phyloP scores from a whole-genome alignment of 352 stramenopile species.

The Lagenidium sp. region DNA sequence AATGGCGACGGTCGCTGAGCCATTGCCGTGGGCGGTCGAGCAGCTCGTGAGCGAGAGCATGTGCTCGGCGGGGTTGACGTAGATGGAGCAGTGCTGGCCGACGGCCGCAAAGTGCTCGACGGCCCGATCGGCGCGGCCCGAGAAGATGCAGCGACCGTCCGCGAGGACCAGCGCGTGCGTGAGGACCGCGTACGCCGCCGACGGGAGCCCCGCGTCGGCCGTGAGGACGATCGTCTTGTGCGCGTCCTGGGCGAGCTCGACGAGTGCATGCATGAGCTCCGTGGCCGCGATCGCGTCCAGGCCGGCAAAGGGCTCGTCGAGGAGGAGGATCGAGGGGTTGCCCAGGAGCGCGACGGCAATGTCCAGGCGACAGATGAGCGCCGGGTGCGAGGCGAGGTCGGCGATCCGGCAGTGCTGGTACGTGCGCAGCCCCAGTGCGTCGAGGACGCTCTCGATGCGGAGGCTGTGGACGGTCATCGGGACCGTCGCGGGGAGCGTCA shows the following conservation, averaged over 20 bases:
- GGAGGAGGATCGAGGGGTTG: slow-evolving; percentile 60
- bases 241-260: slow-evolving; percentile 15
- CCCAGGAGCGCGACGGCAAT: slow-evolving; percentile 76
- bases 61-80: slow-evolving; percentile 29
- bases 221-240: slow-evolving; percentile 37
- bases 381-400: too few species aligned
- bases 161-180: slow-evolving; percentile 46
- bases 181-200: slow-evolving; percentile 54
- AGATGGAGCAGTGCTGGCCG: slow-evolving; percentile 16
- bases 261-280: slow-evolving; percentile 35
- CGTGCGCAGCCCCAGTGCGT: slow-evolving; percentile 39
- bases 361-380: slow-evolving; percentile 46
- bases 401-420: slow-evolving; percentile 53
- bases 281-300: slow-evolving; percentile 36
- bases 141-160: slow-evolving; percentile 69
- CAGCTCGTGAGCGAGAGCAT: slow-evolving; percentile 16
- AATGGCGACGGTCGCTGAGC: too few species aligned
- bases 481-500: slow-evolving; percentile 36
- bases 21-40: too few species aligned
- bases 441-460: slow-evolving; percentile 38
- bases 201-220: slow-evolving; percentile 64
- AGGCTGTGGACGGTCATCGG: slow-evolving; percentile 12
- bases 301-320: slow-evolving; percentile 69
- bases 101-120: slow-evolving; percentile 15
- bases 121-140: slow-evolving; percentile 27